Evolutionary conservation across 176 grass and related monocot species (phyloP).

Genomic region (Bolboschoenus planiculmis): DNA sequence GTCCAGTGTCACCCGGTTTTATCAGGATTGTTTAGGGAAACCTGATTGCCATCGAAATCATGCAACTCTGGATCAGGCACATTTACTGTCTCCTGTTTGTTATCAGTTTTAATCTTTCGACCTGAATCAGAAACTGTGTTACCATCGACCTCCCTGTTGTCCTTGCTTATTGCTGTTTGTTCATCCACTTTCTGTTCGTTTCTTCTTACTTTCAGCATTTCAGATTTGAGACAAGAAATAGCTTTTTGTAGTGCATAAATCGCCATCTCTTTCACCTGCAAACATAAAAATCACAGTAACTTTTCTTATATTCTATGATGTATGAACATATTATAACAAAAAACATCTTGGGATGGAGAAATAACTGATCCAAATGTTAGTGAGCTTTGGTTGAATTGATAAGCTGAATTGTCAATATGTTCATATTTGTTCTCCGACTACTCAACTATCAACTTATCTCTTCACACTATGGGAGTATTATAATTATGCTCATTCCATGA

Average conservation of each 20-base stretch:
- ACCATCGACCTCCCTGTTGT: not conserved
- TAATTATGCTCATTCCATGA: not conserved
- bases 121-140: not conserved
- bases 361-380: not conserved
- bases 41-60: not conserved
- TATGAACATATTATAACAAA: not conserved
- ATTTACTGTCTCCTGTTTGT: not conserved
- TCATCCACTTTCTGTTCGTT: not conserved
- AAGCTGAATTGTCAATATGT: not conserved
- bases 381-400: not conserved
- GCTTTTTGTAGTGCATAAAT: conserved; percentile 7
- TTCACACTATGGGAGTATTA: not conserved
- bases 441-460: not conserved
- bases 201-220: not conserved
- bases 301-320: not conserved
- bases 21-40: not conserved
- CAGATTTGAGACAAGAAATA: not conserved
- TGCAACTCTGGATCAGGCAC: not conserved
- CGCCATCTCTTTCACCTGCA: not conserved
- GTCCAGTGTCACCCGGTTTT: not conserved
- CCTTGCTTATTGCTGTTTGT: not conserved
- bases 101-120: not conserved
- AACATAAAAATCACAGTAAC: not conserved
- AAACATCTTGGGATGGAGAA: not conserved
- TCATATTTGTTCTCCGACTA: not conserved